Evolutionary conservation across 768 basidiomycete genomes (phyloP), one percentile per base, ranked within the genome.

Genomic region (Glaciozyma antarctica): DNA sequence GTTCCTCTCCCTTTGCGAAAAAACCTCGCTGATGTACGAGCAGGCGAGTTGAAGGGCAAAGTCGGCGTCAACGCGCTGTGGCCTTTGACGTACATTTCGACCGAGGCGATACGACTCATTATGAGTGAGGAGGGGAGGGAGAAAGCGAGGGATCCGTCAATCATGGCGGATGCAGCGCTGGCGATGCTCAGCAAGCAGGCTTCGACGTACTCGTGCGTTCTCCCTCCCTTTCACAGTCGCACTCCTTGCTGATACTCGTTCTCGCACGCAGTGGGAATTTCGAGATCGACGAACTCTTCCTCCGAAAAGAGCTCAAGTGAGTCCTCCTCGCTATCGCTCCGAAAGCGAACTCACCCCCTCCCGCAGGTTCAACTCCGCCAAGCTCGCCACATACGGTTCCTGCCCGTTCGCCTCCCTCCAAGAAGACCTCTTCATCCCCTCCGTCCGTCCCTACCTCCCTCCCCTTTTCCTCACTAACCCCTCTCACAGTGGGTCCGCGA

Each of bases 161-260:
- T 64, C 43, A 49, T 64, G 24, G 63, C 63, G 12, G 63, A 64
- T 43, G 58, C 63, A 4, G 63, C 63, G 49, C 52, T 53, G 3
- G 57, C 49, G 8, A 64, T 64, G 49, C 58, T 64, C 32, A 58
- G 55, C 22, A n/a, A 59, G 43, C 38, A 30, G 9, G 57, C 30
- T 17, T 4, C n/a, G 16, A 34, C 13, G 21, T 64, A 41, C 58
- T 32, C 21, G 63, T 63, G 47, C 32, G 47, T 28, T 10, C 10
- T 5, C 53, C 41, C 21, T 17, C 30, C 8, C 41, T 32, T 30
- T 28, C 38, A 6, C 15, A 16, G 10, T 15, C 32, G 7, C 17
- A 22, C 41, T 22, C 6, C 21, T 3, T 2, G 22, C 43, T 45
- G 57, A 49, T 1, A 19, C 1, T 22, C 13, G 26, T 10, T 6